These are phyloP conservation scores for Eucalyptus pumila DNA, from an alignment of 345 rosid species.

Conservation along the genomic window DNA sequence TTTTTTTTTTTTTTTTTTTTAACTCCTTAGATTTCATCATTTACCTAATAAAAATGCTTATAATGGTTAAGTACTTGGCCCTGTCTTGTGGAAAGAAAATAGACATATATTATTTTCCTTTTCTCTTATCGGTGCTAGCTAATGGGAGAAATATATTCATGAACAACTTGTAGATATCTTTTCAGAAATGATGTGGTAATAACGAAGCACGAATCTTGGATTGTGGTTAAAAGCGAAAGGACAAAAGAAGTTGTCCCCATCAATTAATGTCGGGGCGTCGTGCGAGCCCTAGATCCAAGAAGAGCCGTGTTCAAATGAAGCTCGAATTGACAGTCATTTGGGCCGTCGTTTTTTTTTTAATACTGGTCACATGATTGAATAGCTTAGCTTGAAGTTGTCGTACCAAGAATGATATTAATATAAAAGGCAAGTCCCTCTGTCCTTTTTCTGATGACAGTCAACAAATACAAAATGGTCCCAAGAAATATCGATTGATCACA, in stretches of 20 bases:
- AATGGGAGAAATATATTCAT: not conserved
- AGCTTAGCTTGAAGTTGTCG: not conserved
- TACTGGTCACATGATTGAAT: not conserved
- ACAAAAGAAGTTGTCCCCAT: not conserved
- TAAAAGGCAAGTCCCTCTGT: not conserved
- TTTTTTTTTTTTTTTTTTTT: too few relatives aligned
- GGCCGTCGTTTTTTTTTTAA: not conserved
- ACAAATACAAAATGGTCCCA: not conserved
- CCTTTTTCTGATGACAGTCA: not conserved
- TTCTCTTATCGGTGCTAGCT: not conserved
- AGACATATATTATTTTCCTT: not conserved
- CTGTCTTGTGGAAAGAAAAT: not conserved
- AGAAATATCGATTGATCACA: not conserved
- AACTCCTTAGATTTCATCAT: not conserved
- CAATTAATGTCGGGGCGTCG: not conserved
- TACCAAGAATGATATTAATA: not conserved
- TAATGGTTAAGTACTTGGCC: not conserved
- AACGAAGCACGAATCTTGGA: not conserved
- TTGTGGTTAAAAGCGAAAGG: not conserved
- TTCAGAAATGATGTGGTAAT: not conserved
- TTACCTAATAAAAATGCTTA: not conserved
- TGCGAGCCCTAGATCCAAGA: not conserved
- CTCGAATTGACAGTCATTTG: not conserved
- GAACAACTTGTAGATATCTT: not conserved
- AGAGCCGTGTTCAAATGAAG: not conserved